These are phyloP conservation scores for Chlamydomonas reinhardtii DNA, from an alignment of 163 green algal species.

Conservation along the genomic window DNA sequence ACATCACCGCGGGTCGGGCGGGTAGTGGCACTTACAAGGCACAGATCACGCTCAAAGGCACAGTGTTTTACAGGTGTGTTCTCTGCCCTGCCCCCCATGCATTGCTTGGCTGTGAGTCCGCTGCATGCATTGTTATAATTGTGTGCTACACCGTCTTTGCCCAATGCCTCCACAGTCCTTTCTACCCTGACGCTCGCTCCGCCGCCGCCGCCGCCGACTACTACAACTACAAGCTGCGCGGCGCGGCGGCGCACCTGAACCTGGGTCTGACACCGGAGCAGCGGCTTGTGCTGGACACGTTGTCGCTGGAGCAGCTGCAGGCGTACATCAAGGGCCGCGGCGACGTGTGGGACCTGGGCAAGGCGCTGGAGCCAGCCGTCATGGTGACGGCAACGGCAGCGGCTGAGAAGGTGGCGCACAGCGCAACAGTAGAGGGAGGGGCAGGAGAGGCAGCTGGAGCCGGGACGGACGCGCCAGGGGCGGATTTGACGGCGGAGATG, in stretches of 20 bases:
- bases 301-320: slow-evolving; percentile 42
- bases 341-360: slow-evolving; percentile 20
- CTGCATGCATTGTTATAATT: no score
- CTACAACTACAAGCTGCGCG: slow-evolving; percentile 46
- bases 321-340: slow-evolving; percentile 35
- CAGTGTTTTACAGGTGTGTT: no score
- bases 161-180: not conserved
- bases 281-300: slow-evolving; percentile 13
- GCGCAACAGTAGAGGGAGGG: not conserved
- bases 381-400: not conserved
- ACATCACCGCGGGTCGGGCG: no score
- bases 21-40: no score
- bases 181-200: slow-evolving; percentile 24
- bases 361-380: no score
- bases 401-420: no score
- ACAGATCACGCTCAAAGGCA: no score
- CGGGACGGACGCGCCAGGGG: not conserved
- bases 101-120: no score
- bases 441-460: not conserved
- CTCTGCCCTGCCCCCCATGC: no score
- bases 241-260: slow-evolving; percentile 32
- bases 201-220: slow-evolving; percentile 34
- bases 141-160: no score
- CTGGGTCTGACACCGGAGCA: slow-evolving; percentile 43
- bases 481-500: no score